A percentile compares a stretch with the other conserved stretches of the same genome.
phyloP scores from a whole-genome alignment of 1,139 yeast species.

The Saccharomyces hybrid region DNA sequence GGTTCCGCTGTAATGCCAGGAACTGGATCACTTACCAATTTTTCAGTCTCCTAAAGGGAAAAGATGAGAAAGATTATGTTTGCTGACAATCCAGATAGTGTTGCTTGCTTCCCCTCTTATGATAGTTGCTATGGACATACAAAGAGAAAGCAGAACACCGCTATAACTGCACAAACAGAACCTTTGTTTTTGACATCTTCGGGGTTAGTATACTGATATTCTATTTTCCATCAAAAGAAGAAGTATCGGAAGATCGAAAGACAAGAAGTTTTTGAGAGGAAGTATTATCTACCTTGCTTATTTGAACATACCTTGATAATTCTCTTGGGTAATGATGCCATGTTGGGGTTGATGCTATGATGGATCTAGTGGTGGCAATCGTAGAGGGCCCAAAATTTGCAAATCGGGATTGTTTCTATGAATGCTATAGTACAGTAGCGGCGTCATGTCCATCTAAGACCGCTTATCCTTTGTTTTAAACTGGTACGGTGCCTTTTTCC shows the following conservation, averaged over 20 bases:
- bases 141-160: neutral
- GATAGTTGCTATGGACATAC: neutral
- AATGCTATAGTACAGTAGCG: neutral
- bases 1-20: conserved; percentile 93
- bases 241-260: neutral
- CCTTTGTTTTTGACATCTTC: neutral
- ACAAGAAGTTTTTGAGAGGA: neutral
- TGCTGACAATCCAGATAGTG: neutral
- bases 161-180: neutral
- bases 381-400: neutral
- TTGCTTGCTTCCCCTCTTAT: neutral
- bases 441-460: neutral
- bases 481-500: too few relatives aligned
- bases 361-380: neutral
- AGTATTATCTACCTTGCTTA: neutral
- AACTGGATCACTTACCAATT: conserved; percentile 87
- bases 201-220: neutral
- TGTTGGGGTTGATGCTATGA: conserved; percentile 15
- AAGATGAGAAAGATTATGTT: neutral
- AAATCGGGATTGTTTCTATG: neutral
- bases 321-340: conserved; percentile 75
- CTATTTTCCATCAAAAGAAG: neutral
- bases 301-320: conserved; percentile 55
- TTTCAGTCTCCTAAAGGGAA: conserved; percentile 64
- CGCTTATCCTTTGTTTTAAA: neutral